Base-by-base conservation (phyloP, 805 yeast species). In the Metschnikowia kofuensis region DNA sequence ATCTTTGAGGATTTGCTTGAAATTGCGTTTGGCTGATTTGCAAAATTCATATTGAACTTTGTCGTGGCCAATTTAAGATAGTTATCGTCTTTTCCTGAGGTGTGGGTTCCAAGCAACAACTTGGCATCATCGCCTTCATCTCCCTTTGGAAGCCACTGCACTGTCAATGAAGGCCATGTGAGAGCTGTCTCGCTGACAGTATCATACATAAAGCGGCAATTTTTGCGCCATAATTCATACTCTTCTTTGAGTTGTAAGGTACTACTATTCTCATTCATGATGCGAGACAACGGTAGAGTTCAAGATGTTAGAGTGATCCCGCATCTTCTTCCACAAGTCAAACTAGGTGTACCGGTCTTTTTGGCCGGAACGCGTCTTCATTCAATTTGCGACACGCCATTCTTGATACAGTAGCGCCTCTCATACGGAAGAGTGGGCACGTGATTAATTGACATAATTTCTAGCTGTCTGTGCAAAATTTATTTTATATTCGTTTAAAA, bases 191-290 rank as follows among this genome's bases (percentile, higher is more conserved):
- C 94, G 42, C 86, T 81, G 31, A 87, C 89, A 62, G 84, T 87
- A 58, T 87, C 90, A 56, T 87, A 87, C 94, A 87, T 86, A 57
- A 76, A 82, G 11, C 87, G 84, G 55, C 91, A 87, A 59, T 86
- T 87, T 60, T 86, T 81, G 51, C 88, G 76, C 96, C 96, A 87
- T 53, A 87, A 65, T 51, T 84, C 82, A 61, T 87, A 87, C 62
- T 87, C 95, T 55, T 80, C 84, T 51, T 79, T 69, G 45, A 80
- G 76, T 12, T 80, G 49, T 16, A 42, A 29, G 14, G 44, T 58
- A 26, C 50, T 46, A n/a, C 49, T 47, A 3, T 41, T 44, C 15
- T 49, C 49, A 26, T 35, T 36, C 57, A 55, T 55, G 14, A 15
- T 47, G n/a, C 14, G 12, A 30, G 42, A 21, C 21, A 21, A 21